Evolutionary conservation across 495 filamentous ascomycete genomes (phyloP).

Genomic region (Acidomyces sp.): DNA sequence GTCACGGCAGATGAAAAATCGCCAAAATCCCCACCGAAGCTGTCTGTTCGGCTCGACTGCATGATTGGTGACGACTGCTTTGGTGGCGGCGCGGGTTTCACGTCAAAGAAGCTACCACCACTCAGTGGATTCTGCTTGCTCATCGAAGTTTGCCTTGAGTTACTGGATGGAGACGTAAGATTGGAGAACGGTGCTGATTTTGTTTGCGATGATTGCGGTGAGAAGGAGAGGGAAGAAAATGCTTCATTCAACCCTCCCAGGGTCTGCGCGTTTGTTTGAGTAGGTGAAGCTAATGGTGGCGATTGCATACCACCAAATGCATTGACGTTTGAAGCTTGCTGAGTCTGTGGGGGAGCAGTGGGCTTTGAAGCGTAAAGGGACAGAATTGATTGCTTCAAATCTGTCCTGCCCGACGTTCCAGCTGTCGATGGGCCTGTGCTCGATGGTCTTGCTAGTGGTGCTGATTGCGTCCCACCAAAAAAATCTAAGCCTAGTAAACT

Average conservation of each 20-base stretch:
- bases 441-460: conserved; percentile 52
- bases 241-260: conserved; percentile 74
- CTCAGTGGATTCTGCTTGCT: conserved; percentile 20
- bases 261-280: conserved; percentile 37
- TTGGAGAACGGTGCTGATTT: conserved; percentile 64
- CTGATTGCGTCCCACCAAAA: conserved; percentile 55
- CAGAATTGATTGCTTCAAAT: conserved; percentile 92
- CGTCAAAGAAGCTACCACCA: conserved; percentile 70
- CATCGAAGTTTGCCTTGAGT: conserved; percentile 37
- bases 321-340: conserved; percentile 46
- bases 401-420: conserved; percentile 62
- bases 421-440: conserved; percentile 46
- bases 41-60: conserved; percentile 13
- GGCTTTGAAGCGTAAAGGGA: conserved; percentile 78
- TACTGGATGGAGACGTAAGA: conserved; percentile 47
- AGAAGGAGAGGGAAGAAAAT: conserved; percentile 72
- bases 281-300: conserved; percentile 27
- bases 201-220: conserved; percentile 40
- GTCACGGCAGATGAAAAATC: conserved; percentile 28
- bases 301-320: conserved; percentile 58
- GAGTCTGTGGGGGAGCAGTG: conserved; percentile 37
- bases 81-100: conserved; percentile 22
- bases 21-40: conserved; percentile 27
- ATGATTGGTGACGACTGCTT: conserved; percentile 7
- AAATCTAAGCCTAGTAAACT: conserved; percentile 91